A percentile compares a stretch with the other conserved stretches of the same genome.
These are phyloP conservation scores for Phlebopus sp. DNA, from an alignment of 1,284 basidiomycete genomes.

Conservation along the genomic window DNA sequence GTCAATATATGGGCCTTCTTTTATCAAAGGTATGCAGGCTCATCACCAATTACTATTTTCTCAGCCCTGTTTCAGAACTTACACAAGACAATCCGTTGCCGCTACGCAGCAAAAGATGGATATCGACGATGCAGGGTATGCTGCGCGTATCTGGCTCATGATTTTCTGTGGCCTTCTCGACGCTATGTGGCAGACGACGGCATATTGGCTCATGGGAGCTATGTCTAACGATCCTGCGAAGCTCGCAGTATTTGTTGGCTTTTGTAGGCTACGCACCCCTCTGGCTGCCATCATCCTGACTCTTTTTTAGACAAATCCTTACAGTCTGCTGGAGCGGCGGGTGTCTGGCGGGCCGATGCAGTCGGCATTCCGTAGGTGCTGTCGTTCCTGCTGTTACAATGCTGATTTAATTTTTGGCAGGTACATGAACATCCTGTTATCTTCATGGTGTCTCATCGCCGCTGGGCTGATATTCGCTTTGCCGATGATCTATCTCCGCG, in stretches of 20 bases:
- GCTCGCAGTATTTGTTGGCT: constrained; percentile 32
- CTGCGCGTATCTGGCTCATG: constrained; percentile 43
- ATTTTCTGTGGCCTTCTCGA: constrained; percentile 45
- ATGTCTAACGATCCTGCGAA: constrained; percentile 34
- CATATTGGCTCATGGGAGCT: constrained; percentile 47
- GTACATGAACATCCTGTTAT: constrained; percentile 24
- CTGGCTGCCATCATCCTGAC: neutral
- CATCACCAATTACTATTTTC: neutral
- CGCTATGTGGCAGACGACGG: constrained; percentile 59
- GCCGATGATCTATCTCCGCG: constrained; percentile 33
- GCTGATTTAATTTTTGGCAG: constrained; percentile 7
- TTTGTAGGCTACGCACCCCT: constrained; percentile 21
- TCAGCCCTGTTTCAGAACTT: constrained; percentile 34
- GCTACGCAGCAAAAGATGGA: constrained; percentile 39
- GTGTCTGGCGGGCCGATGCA: constrained; percentile 29
- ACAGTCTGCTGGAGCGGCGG: constrained; percentile 34
- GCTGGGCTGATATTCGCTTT: constrained; percentile 31
- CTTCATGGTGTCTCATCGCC: constrained; percentile 32
- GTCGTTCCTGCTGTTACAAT: neutral
- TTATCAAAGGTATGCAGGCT: constrained; percentile 45
- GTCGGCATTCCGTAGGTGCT: constrained; percentile 20
- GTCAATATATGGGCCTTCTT: constrained; percentile 52
- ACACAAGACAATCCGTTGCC: constrained; percentile 43
- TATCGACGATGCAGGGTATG: constrained; percentile 40
- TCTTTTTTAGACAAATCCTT: constrained; percentile 24